Evolutionary conservation across 176 grass and related monocot genomes (phyloP), one percentile per base, ranked within the genome.

Genomic region (Juncus effusus): DNA sequence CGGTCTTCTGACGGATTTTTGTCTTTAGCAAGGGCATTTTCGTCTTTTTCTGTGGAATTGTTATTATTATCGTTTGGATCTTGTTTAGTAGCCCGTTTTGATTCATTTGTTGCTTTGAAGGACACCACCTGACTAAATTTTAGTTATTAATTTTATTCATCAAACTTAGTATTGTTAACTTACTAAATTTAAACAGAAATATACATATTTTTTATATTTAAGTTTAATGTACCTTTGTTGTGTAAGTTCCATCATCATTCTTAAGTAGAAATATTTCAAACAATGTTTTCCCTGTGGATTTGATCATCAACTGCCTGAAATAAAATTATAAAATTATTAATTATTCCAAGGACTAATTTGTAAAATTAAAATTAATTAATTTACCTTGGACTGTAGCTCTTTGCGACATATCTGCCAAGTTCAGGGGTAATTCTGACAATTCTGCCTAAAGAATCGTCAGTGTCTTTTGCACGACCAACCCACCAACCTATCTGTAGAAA

Each of bases 401-500:
- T 91, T 41, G 88, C 88, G 9, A 97, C 78, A 45, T 84, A 97
- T 92, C 87, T 89, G 10, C 93, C 93, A 13, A 92, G 67, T 16
- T 80, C 82, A 44, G 88, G 82, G 50, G 75, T 92, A 81, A 97
- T 97, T 56, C 78, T 53, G 44, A 92, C 82, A 35, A 97, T 97
- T 73, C 88, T 89, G 36, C 88, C 88, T 28, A 89, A 89, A 38
- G 88, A 87, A 65, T 88, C 88, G 71, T 86, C 76, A 3, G 77
- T 88, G 69, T 86, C 82, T 75, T 86, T 92, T 4, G 77, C 77
- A 13, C 83, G 83, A 7, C 93, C 85, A 10, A 86, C 85, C 93
- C 93, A 97, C 93, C 93, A 97, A 60, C 93, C 93, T 82, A 89
- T 83, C 93, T 97, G 82, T n/a, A 28, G 81, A 85, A 66, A 6